Percentiles rank a stretch among this genome's conserved stretches.
phyloP scores from a whole-genome alignment of 805 yeast genomes.

The Komagataella ulmi region DNA sequence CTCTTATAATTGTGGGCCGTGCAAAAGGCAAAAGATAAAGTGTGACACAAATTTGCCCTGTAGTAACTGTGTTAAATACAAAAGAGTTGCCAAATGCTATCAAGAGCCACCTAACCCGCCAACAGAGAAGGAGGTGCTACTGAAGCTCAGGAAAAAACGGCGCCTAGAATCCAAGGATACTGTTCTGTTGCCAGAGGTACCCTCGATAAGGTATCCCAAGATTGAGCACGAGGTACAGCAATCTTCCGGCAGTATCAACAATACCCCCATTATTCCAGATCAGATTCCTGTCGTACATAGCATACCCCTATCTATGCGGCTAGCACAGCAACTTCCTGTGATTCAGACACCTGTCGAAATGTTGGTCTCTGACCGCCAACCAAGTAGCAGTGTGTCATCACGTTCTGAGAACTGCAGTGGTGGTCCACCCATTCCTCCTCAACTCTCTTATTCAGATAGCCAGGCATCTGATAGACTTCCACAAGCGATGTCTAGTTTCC shows the following conservation, averaged over 20 bases:
- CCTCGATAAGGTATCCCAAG: not conserved
- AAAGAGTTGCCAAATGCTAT: constrained; percentile 1
- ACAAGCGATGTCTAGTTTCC: not conserved
- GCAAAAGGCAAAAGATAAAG: constrained; percentile 37
- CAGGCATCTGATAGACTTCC: not conserved
- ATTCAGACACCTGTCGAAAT: not conserved
- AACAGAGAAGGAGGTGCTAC: constrained; percentile 1
- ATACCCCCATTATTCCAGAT: not conserved
- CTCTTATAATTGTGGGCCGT: constrained; percentile 44
- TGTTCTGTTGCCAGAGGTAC: not conserved
- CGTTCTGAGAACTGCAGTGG: not conserved
- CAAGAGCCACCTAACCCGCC: constrained; percentile 3
- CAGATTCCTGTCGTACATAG: not conserved
- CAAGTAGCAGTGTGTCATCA: not conserved
- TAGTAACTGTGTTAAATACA: constrained; percentile 20
- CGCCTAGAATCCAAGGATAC: not conserved
- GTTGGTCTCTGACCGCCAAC: not conserved
- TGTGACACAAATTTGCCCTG: constrained; percentile 38
- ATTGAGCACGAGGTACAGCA: not conserved
- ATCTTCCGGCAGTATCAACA: not conserved
- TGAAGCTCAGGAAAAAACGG: not conserved
- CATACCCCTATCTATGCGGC: not conserved
- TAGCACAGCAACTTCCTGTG: not conserved
- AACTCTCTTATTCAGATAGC: not conserved
- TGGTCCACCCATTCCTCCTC: not conserved